Evolutionary conservation across 495 filamentous ascomycete genomes (phyloP), one percentile per base, ranked within the genome.

Genomic region (Daldinia caldariorum): DNA sequence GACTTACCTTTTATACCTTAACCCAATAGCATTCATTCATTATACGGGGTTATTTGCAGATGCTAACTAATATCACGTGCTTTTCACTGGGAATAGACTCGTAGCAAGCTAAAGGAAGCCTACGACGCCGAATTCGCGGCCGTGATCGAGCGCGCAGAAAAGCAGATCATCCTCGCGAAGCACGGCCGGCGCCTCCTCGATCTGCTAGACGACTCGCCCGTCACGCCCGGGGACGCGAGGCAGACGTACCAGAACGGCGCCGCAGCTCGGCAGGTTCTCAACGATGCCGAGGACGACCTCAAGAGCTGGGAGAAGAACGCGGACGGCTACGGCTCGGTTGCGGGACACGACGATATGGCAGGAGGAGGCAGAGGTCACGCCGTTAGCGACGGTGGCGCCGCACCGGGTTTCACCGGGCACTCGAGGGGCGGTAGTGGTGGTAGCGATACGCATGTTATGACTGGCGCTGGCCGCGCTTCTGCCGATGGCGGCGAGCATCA

Each of bases 131-230:
- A 97, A 71, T 89, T 94, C 65, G 88, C 91, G 9, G 94, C 93
- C 37, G 90, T 92, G 12, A 93, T 98, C 71, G 95, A 98, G 82
- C 91, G 94, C 47, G 93, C 93, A 10, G 95, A 98, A 80, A 98
- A 98, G 83, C 94, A 97, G 79, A 90, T 91, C 67, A 90, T 99
- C 61, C 88, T 99, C 20, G 96, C 96, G 34, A 89, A 89, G 49
- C 94, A 99, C 73, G 93, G 92, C 13, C 90, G 92, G 37, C 88
- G 93, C 32, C 84, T 99, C 50, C 81, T 99, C 18, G 89, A 92
- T 63, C 89, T 93, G 55, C 85, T 99, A n/a, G 95, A 99, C 75
- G 94, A 97, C 78, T 90, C 89, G 0, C 91, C 95, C 3, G 88
- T 97, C 16, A 90, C 97, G 1, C 95, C 95, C 2, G 95, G 95